Conservation (phyloP, 805 yeast genomes). For the Lachancea sp. region DNA sequence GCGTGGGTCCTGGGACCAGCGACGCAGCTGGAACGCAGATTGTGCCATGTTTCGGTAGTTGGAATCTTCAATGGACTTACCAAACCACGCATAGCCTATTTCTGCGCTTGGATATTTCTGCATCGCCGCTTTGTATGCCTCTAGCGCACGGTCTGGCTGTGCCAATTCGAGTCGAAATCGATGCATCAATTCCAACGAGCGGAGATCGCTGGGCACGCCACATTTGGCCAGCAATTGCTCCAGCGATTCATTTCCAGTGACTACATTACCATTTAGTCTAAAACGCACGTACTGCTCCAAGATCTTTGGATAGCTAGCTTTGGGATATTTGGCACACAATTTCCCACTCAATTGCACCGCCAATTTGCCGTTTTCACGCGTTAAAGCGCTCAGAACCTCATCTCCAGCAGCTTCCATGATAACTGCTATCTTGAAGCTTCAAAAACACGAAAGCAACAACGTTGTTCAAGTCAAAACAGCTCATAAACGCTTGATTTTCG, state of each 20-base stretch:
- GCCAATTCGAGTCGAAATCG: slow-evolving; percentile 39
- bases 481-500: not conserved
- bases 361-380: slow-evolving; percentile 5
- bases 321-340: slow-evolving; percentile 51
- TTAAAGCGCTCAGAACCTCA: not conserved
- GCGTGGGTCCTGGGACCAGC: slow-evolving; percentile 35
- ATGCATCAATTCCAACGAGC: slow-evolving; percentile 44
- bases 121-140: slow-evolving; percentile 51
- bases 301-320: slow-evolving; percentile 43
- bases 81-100: slow-evolving; percentile 52
- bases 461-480: not conserved
- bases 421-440: no score
- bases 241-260: slow-evolving; percentile 28
- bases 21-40: slow-evolving; percentile 38
- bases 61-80: slow-evolving; percentile 39
- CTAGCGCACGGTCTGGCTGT: slow-evolving; percentile 36
- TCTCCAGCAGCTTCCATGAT: slow-evolving; percentile 2
- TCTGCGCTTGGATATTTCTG: slow-evolving; percentile 49
- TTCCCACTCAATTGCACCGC: slow-evolving; percentile 8
- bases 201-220: slow-evolving; percentile 40
- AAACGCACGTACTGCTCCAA: slow-evolving; percentile 29
- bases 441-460: not conserved
- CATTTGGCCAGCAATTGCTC: slow-evolving; percentile 21
- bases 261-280: slow-evolving; percentile 25
- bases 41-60: slow-evolving; percentile 51